Conservation (phyloP, 371 early-diverging fungal species). For the Mortierella sp. region DNA sequence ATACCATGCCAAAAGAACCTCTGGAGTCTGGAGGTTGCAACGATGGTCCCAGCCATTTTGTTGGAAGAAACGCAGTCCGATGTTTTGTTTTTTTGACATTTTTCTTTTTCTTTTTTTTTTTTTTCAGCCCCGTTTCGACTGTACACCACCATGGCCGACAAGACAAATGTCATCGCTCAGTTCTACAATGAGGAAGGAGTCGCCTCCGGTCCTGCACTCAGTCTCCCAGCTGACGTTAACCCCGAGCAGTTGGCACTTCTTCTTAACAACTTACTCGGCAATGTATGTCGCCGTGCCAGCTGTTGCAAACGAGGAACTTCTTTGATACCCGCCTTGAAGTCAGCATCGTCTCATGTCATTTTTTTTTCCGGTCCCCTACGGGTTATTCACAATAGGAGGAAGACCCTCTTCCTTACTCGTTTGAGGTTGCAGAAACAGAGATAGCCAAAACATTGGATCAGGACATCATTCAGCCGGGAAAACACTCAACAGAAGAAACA, state of each 20-base stretch:
- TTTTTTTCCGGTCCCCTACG: neutral
- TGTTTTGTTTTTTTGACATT: no score
- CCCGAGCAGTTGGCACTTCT: conserved; percentile 88
- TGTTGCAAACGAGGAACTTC: neutral
- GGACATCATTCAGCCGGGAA: conserved; percentile 78
- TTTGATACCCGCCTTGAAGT: neutral
- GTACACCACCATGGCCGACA: conserved; percentile 22
- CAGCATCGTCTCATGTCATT: neutral
- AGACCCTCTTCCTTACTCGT: conserved; percentile 92
- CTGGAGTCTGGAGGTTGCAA: no score
- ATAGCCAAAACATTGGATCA: conserved; percentile 75
- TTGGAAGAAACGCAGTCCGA: no score
- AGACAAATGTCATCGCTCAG: conserved; percentile 75
- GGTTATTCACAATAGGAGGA: conserved; percentile 54
- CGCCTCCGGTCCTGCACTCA: conserved; percentile 84
- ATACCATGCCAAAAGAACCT: no score
- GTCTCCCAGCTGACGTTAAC: conserved; percentile 84
- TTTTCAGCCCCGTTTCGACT: neutral
- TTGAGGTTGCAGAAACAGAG: conserved; percentile 87
- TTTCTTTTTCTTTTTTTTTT: neutral
- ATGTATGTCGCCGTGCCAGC: conserved; percentile 60
- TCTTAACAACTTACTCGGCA: conserved; percentile 89
- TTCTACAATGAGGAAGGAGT: conserved; percentile 87
- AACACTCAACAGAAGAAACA: conserved; percentile 84
- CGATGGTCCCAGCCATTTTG: no score